Evolutionary conservation across 805 yeast genomes (phyloP), one percentile per base, ranked within the genome.

Genomic region (Spathaspora arborariae): DNA sequence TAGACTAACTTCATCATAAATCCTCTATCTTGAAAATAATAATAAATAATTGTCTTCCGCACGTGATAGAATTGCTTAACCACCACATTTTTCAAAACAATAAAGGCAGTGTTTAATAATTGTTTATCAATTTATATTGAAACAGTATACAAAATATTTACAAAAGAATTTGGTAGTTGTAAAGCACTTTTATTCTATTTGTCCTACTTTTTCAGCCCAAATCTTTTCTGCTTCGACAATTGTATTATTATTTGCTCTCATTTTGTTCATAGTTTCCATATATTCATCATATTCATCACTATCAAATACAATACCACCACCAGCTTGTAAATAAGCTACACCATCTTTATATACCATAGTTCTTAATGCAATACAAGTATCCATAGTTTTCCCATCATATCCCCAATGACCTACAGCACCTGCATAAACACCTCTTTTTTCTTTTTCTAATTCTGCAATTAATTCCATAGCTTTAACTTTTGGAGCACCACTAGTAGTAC

Each of bases 351-450:
- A 85, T 39, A 94, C 90, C 99, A 94, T 92, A 0, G 99, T 94
- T 69, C 99, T 81, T 57, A 94, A 74, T 0, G 99, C 99, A 63
- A 94, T 94, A 69, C 99, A 94, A 1, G 98, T 94, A 62, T 94
- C 96, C 98, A 94, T 92, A 22, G 89, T 79, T 56, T 80, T 81
- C n/a, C 92, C 89, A 59, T 90, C 96, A 63, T 91, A 94, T 1
- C 96, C 90, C 97, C 97, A 94, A 63, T 87, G 86, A 6, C 99
- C 99, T 16, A 94, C 98, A 2, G 99, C 99, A 51, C 99, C 99
- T 0, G 99, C 99, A 62, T 94, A 94, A 7, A 92, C 91, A 40
- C 98, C 99, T 61, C 99, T 78, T 60, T 89, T 88, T 62, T 92
- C 98, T 51, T 80, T 78, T 63, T 94, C 99, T 41, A 92, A 70